phyloP scores from a whole-genome alignment of 768 basidiomycete genomes.

The Postia placenta region DNA sequence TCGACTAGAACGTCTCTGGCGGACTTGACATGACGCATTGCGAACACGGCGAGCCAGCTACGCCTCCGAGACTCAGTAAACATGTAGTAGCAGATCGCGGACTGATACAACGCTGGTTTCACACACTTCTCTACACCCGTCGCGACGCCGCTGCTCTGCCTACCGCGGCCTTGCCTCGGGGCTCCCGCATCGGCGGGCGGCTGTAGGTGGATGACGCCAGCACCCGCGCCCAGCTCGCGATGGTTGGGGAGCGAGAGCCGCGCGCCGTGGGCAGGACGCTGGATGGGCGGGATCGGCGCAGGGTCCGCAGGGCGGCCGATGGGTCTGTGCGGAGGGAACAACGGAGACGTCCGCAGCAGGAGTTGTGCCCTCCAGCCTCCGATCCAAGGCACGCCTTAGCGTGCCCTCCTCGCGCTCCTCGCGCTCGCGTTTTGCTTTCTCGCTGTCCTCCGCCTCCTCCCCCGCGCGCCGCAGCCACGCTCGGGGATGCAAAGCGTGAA shows the following conservation, averaged over 20 bases:
- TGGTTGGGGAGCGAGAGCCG: conserved; percentile 8
- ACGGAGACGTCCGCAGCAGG: conserved; percentile 14
- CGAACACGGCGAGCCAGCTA: too few relatives aligned
- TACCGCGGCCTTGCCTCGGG: not conserved
- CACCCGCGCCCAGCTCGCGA: conserved; percentile 8
- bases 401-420: conserved; percentile 65
- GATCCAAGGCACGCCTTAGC: conserved; percentile 44
- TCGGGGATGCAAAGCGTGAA: conserved; percentile 12
- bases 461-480: conserved; percentile 31
- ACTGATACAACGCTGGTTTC: too few relatives aligned
- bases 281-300: conserved; percentile 9
- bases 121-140: too few relatives aligned
- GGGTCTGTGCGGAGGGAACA: not conserved
- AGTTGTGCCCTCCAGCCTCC: conserved; percentile 52
- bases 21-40: too few relatives aligned
- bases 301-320: not conserved
- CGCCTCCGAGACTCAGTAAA: too few relatives aligned
- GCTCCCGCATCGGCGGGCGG: too few relatives aligned
- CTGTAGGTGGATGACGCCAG: conserved; percentile 22
- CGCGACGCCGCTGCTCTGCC: too few relatives aligned
- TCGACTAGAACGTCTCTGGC: too few relatives aligned
- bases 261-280: conserved; percentile 11
- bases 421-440: conserved; percentile 47
- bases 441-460: conserved; percentile 42
- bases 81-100: not conserved